Percentiles rank a stretch among this genome's conserved stretches.
Conservation (phyloP, 495 filamentous ascomycete species). For the Aspergillus haitiensis region DNA sequence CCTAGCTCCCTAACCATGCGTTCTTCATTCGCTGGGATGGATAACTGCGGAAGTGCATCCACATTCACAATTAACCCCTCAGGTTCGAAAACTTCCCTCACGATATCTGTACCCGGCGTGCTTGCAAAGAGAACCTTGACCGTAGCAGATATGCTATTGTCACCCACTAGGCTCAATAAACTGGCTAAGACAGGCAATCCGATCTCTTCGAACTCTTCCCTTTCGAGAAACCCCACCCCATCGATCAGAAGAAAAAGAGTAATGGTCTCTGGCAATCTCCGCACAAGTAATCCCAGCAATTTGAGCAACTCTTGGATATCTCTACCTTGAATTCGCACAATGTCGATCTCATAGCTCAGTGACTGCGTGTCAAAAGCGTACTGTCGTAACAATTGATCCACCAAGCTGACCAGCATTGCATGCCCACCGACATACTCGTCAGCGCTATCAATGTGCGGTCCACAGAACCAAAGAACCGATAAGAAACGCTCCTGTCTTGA, state of each 20-base stretch:
- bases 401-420: not conserved
- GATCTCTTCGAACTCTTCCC: not conserved
- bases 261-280: not conserved
- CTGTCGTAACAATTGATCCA: conserved; percentile 3
- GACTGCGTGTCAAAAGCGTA: not conserved
- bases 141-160: not conserved
- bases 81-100: not conserved
- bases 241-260: not conserved
- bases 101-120: not conserved
- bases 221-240: not conserved
- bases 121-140: conserved; percentile 9
- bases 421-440: not conserved
- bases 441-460: not conserved
- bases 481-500: not conserved
- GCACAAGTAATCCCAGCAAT: too few species aligned
- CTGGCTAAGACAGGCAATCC: not conserved
- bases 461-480: not conserved
- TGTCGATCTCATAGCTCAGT: too few species aligned
- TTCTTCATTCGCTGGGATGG: too few species aligned
- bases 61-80: not conserved
- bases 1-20: too few species aligned
- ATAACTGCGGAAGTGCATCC: too few species aligned
- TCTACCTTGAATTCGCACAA: too few species aligned
- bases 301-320: too few species aligned
- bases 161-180: not conserved